Conservation (phyloP, 1,139 yeast species). For the Nakaseomyces bracarensis region DNA sequence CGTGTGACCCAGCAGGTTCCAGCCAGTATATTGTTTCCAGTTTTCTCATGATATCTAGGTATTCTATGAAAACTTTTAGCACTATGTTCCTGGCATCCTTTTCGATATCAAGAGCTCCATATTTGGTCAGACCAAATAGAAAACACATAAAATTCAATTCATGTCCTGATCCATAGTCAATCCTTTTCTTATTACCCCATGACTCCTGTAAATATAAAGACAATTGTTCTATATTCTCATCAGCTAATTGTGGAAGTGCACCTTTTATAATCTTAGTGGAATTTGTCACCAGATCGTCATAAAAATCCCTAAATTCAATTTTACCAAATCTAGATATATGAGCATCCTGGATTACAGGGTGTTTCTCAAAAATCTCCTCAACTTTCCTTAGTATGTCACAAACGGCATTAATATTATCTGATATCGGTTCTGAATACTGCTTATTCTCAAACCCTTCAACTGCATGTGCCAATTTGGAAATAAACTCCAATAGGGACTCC, state of each 20-base stretch:
- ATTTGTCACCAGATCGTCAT: constrained; percentile 49
- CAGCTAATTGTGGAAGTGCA: constrained; percentile 18
- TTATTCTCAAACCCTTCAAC: constrained; percentile 57
- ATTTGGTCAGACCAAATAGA: constrained; percentile 46
- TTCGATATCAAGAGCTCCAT: constrained; percentile 33
- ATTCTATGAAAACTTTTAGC: constrained; percentile 50
- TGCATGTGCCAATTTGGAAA: constrained; percentile 51
- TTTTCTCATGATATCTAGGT: constrained; percentile 34
- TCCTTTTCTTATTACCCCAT: constrained; percentile 79
- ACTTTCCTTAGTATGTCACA: constrained; percentile 41
- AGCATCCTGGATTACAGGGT: constrained; percentile 60
- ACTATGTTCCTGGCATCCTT: constrained; percentile 48
- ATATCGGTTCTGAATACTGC: constrained; percentile 36
- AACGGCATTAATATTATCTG: constrained; percentile 34
- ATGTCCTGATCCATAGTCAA: constrained; percentile 97
- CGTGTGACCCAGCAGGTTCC: constrained; percentile 93
- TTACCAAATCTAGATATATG: constrained; percentile 83
- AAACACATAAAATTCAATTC: constrained; percentile 80
- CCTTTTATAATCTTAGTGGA: constrained; percentile 28
- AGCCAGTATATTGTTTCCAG: constrained; percentile 61
- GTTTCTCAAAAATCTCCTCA: constrained; percentile 37
- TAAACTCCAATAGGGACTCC: constrained; percentile 44
- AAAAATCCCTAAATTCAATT: constrained; percentile 75
- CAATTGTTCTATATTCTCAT: constrained; percentile 36
- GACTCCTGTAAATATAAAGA: constrained; percentile 53